Base-by-base conservation (phyloP, 2,329 filamentous ascomycete genomes). In the Emericellopsis cladophorae region DNA sequence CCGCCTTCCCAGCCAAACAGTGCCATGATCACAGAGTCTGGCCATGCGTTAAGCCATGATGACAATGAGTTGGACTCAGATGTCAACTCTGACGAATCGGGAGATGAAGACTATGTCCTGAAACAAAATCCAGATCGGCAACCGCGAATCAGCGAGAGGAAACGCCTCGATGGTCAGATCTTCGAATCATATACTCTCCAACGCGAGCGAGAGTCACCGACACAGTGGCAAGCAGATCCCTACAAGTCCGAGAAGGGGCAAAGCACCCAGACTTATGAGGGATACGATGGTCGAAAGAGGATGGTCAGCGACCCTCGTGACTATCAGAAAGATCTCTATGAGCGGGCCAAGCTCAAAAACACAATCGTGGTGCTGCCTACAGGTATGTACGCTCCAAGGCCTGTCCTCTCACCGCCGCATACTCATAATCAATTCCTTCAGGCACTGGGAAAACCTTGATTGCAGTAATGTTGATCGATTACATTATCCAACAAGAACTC, bases 381-480 rank as follows among this genome's bases (percentile, higher is more conserved):
- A n/a, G 87, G 79, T 79, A n/a, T 87, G 79, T 79, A 55, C 40
- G 52, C 39, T 8, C 10, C 7, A 14, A 24, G 31, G 10, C 11
- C 22, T 24, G 14, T n/a, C 22, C 7, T 7, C 41, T 47, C 22
- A 49, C 12, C 40, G 40, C 24, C 16, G 21, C 14, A 22, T n/a
- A 33, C 33, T 23, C 21, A 21, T n/a, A 21, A 16, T 39, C 36
- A n/a, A 11, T 14, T 14, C 1, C 44, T 7, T 3, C 26, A 81
- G 84, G 92, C 11, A 88, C 87, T 4, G 92, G 92, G 3, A 98
- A 98, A 62, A 98, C 92, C 0, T 68, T 95, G n/a, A 95, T 98
- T 50, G 89, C 92, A 0, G 88, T 86, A 1, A 70, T 96, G 3
- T 69, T 98, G 5, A 70, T 96, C 21, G 77, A 80, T 32, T 76